Evolutionary conservation across 371 early-diverging fungal species (phyloP).

Genomic region (Mycotypha africana): DNA sequence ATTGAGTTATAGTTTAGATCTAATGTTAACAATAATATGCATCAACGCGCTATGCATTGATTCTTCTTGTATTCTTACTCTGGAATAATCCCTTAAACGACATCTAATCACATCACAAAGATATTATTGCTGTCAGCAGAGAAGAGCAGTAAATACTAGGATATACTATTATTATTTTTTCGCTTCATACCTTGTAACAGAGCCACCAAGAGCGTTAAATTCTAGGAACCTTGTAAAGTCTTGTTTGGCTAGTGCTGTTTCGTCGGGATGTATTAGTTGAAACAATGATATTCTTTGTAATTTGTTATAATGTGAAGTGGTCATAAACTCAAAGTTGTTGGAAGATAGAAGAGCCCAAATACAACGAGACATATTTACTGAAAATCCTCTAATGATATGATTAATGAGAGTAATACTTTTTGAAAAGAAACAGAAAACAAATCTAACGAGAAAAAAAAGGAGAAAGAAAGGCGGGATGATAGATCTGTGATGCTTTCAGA

Average conservation of each 20-base stretch:
- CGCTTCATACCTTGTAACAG: constrained; percentile 49
- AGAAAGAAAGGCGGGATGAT: neutral
- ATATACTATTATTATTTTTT: neutral
- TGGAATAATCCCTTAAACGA: constrained; percentile 14
- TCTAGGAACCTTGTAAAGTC: constrained; percentile 48
- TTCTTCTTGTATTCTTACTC: neutral
- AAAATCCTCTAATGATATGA: too few species aligned
- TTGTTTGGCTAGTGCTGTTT: constrained; percentile 45
- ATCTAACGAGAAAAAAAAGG: constrained; percentile 3
- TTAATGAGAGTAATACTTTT: neutral
- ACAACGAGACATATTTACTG: constrained; percentile 7
- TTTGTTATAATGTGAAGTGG: constrained; percentile 12
- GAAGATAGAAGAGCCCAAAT: constrained; percentile 31
- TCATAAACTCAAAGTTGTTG: constrained; percentile 19
- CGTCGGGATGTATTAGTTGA: constrained; percentile 58
- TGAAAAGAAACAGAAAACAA: constrained; percentile 3
- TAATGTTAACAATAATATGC: too few species aligned
- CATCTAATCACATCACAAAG: too few species aligned
- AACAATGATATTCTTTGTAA: constrained; percentile 42
- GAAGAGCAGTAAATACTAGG: neutral
- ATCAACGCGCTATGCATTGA: too few species aligned
- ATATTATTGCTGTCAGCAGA: too few species aligned
- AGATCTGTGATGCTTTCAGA: too few species aligned
- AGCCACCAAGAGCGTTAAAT: constrained; percentile 40
- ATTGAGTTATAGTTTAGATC: too few species aligned